These are phyloP conservation scores for Malus hybrid DNA, from an alignment of 331 rosid species.

Conservation along the genomic window DNA sequence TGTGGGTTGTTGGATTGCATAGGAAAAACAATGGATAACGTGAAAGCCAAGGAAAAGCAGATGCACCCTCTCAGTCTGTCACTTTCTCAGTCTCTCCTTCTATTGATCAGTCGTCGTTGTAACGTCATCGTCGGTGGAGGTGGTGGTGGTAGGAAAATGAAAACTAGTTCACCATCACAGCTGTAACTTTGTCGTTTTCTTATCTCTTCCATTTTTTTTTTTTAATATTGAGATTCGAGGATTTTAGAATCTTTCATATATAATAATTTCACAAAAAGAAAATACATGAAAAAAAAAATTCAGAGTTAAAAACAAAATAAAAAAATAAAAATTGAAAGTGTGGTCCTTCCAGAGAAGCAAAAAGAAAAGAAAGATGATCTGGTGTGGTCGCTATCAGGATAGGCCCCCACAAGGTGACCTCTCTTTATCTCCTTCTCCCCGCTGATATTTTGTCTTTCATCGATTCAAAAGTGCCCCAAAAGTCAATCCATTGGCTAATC, in stretches of 20 bases:
- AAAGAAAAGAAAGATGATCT: background rate
- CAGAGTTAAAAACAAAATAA: background rate
- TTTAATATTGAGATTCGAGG: background rate
- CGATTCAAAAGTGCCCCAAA: background rate
- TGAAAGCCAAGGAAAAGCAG: conserved; percentile 12
- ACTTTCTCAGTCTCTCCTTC: background rate
- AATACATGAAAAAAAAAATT: background rate
- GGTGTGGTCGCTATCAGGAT: conserved; percentile 24
- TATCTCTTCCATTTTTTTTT: background rate
- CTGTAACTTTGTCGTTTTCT: conserved; percentile 54
- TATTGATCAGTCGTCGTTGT: background rate
- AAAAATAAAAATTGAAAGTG: background rate
- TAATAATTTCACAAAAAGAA: background rate
- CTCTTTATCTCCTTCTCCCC: background rate
- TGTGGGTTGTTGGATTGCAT: no score
- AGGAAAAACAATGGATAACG: background rate
- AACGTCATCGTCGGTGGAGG: background rate
- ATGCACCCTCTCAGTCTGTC: background rate
- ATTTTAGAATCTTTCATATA: background rate
- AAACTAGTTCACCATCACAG: conserved; percentile 39
- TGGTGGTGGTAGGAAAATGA: background rate
- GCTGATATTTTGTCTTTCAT: background rate
- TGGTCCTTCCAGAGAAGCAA: background rate
- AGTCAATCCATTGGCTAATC: conserved; percentile 28
- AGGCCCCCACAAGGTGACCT: conserved; percentile 24